Evolutionary conservation across 2,329 filamentous ascomycete species (phyloP).

Genomic region (Pseudogymnoascus sp.): DNA sequence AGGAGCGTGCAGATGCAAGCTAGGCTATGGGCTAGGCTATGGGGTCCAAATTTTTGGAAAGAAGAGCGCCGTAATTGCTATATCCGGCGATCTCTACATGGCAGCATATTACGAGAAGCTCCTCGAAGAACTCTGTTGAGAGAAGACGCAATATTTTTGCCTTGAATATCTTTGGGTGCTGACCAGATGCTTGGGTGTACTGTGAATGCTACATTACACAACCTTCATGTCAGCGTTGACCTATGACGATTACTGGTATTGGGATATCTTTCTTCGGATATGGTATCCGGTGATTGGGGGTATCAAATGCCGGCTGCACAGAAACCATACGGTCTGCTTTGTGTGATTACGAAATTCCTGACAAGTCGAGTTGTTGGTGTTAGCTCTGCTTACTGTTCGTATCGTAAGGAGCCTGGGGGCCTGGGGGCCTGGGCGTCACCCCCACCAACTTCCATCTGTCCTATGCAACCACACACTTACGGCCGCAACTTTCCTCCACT

Average conservation of each 20-base stretch:
- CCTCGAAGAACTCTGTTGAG: not conserved
- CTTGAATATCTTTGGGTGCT: not conserved
- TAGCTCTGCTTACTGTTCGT: constrained; percentile 5
- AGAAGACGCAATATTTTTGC: not conserved
- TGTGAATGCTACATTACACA: not conserved
- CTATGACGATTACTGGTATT: not conserved
- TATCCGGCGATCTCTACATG: not conserved
- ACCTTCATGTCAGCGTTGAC: not conserved
- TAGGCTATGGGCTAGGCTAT: not conserved
- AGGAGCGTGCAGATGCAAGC: not conserved
- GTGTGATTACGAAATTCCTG: not conserved
- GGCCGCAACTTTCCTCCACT: constrained; percentile 6
- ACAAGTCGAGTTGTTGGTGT: not conserved
- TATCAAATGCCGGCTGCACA: not conserved
- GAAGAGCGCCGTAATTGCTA: not conserved
- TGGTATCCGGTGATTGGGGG: not conserved
- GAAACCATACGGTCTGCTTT: not conserved
- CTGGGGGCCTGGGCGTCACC: not conserved
- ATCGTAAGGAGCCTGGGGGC: not conserved
- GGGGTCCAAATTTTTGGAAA: not conserved
- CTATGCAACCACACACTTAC: not conserved
- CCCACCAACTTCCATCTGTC: not conserved
- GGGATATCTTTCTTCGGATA: not conserved
- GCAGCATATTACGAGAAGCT: not conserved
- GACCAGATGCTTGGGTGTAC: not conserved